Percentiles rank a stretch among this genome's conserved stretches.
Conservation (phyloP, 73 alveolate genomes). For the Tetrahymena elliotti region DNA sequence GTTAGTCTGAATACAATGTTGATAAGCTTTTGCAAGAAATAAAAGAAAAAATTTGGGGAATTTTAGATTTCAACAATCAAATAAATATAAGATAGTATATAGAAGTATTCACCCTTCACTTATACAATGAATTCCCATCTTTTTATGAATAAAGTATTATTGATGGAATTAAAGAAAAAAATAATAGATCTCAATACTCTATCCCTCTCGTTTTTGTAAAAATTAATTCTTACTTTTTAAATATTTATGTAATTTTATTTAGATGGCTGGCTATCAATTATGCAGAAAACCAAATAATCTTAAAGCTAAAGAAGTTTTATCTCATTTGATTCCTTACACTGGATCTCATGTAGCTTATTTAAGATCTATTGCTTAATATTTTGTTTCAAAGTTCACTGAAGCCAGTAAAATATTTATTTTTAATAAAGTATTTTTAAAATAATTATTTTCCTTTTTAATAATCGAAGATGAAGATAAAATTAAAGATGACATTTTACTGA, state of each 20-base stretch:
- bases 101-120: not conserved
- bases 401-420: not conserved
- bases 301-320: not conserved
- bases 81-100: not conserved
- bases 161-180: not conserved
- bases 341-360: constrained; percentile 1
- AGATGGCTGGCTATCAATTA: not conserved
- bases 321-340: not conserved
- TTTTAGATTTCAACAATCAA: not conserved
- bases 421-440: not conserved
- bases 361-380: not conserved
- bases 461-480: not conserved
- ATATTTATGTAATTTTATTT: not conserved
- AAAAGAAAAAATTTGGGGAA: not conserved
- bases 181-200: not conserved
- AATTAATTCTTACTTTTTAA: not conserved
- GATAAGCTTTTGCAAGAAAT: not conserved
- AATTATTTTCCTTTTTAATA: not conserved
- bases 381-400: not conserved
- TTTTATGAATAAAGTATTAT: not conserved
- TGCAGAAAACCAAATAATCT: not conserved
- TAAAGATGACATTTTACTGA: not conserved
- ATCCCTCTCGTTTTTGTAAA: not conserved
- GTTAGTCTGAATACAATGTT: not conserved
- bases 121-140: not conserved